Evolutionary conservation across 2,329 filamentous ascomycete genomes (phyloP).

Genomic region (Fonsecaea nubica): DNA sequence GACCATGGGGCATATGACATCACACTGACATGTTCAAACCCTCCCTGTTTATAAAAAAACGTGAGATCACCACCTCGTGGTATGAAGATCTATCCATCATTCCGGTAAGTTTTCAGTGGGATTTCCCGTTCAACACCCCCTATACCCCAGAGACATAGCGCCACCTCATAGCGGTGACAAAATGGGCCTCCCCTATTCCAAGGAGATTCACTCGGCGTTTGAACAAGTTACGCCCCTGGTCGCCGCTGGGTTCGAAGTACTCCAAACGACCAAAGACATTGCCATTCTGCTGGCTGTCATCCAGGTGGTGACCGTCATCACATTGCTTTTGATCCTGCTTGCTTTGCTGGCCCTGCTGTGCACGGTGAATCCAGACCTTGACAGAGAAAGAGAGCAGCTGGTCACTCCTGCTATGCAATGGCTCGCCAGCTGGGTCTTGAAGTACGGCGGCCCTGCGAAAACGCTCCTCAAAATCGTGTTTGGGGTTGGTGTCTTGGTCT

Average conservation of each 20-base stretch:
- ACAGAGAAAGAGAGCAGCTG: conserved; percentile 49
- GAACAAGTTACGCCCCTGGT: conserved; percentile 61
- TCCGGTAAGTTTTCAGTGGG: background rate
- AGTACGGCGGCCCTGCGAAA: conserved; percentile 57
- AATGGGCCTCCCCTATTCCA: conserved; percentile 62
- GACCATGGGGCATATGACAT: background rate
- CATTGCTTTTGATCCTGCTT: conserved; percentile 51
- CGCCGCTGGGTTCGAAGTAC: conserved; percentile 56
- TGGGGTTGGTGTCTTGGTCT: conserved; percentile 44
- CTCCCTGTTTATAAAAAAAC: background rate
- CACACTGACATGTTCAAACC: background rate
- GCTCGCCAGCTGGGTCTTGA: conserved; percentile 39
- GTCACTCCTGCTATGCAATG: conserved; percentile 53
- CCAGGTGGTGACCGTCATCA: conserved; percentile 54
- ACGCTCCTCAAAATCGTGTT: conserved; percentile 74
- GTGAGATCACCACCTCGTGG: background rate
- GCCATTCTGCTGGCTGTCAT: conserved; percentile 56
- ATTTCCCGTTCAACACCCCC: background rate
- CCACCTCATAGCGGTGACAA: background rate
- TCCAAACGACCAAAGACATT: conserved; percentile 59
- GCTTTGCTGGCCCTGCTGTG: conserved; percentile 51
- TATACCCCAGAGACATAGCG: background rate
- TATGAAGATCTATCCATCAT: background rate
- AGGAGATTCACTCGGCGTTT: conserved; percentile 60
- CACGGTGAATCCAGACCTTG: conserved; percentile 57